phyloP scores from a whole-genome alignment of 495 filamentous ascomycete species.

The Choiromyces venosus region DNA sequence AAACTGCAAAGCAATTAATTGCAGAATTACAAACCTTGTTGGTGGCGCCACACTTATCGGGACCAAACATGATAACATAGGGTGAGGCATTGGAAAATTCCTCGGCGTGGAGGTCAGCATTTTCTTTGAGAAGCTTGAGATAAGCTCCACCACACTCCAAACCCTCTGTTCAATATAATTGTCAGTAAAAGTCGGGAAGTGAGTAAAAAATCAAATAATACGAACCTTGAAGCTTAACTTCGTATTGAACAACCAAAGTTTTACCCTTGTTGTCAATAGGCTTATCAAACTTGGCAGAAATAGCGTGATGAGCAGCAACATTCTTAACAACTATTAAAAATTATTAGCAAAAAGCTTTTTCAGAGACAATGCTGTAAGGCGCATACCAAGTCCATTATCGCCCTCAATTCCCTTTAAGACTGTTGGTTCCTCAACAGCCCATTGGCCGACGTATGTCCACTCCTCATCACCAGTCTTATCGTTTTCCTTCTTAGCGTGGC shows the following conservation, averaged over 20 bases:
- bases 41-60: slow-evolving; percentile 97
- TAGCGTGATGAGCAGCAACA: slow-evolving; percentile 93
- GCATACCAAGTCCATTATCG: slow-evolving; percentile 71
- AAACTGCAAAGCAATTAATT: not conserved
- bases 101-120: slow-evolving; percentile 90
- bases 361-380: not conserved
- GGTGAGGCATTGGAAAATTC: slow-evolving; percentile 97
- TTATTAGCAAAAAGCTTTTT: slow-evolving; percentile 17
- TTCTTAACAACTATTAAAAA: slow-evolving; percentile 73
- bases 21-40: slow-evolving; percentile 66
- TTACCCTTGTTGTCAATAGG: slow-evolving; percentile 96
- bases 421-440: slow-evolving; percentile 91
- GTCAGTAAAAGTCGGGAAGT: slow-evolving; percentile 27
- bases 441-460: slow-evolving; percentile 96
- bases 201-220: slow-evolving; percentile 23
- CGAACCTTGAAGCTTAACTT: slow-evolving; percentile 98
- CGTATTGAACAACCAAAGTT: slow-evolving; percentile 95
- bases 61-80: slow-evolving; percentile 99
- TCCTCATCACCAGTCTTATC: slow-evolving; percentile 81
- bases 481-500: slow-evolving; percentile 89
- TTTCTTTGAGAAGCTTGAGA: slow-evolving; percentile 97
- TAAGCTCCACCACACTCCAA: slow-evolving; percentile 99
- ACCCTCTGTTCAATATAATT: slow-evolving; percentile 55
- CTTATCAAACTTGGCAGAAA: slow-evolving; percentile 97
- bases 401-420: slow-evolving; percentile 92